Conservation (phyloP, 352 stramenopile species). For the Elongisporangium prolatum region DNA sequence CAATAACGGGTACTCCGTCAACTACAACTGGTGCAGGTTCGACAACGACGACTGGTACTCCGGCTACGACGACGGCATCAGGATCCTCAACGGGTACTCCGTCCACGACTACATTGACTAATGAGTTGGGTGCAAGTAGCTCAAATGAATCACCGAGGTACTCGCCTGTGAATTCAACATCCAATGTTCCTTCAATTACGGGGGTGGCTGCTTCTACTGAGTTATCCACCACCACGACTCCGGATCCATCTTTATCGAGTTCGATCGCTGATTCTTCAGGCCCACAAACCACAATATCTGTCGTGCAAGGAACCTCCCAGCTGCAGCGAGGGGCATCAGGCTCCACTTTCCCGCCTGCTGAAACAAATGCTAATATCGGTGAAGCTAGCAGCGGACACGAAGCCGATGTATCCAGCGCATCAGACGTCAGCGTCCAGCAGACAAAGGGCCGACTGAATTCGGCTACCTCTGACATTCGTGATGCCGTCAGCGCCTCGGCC, state of each 20-base stretch:
- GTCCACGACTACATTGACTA: not conserved
- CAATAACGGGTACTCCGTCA: not conserved
- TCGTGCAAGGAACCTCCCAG: not conserved
- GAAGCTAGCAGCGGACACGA: not conserved
- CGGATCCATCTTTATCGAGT: not conserved
- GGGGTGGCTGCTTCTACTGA: not conserved
- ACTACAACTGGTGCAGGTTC: constrained; percentile 1
- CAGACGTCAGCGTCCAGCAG: constrained; percentile 2
- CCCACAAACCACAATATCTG: not conserved
- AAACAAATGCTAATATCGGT: not conserved
- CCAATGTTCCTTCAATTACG: not conserved
- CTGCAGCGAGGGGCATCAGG: not conserved
- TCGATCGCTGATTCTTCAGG: not conserved
- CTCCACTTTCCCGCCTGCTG: too few relatives aligned
- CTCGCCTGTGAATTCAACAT: not conserved
- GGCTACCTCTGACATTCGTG: constrained; percentile 13
- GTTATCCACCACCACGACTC: not conserved
- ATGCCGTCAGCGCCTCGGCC: constrained; percentile 29
- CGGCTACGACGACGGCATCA: constrained; percentile 3
- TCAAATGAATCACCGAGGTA: not conserved
- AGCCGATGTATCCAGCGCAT: not conserved
- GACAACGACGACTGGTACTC: constrained; percentile 2
- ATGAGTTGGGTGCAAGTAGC: not conserved
- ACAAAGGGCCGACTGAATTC: not conserved
- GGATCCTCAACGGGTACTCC: not conserved